Evolutionary conservation across 306 rosid species (phyloP).

Genomic region (Cucumis melo): DNA sequence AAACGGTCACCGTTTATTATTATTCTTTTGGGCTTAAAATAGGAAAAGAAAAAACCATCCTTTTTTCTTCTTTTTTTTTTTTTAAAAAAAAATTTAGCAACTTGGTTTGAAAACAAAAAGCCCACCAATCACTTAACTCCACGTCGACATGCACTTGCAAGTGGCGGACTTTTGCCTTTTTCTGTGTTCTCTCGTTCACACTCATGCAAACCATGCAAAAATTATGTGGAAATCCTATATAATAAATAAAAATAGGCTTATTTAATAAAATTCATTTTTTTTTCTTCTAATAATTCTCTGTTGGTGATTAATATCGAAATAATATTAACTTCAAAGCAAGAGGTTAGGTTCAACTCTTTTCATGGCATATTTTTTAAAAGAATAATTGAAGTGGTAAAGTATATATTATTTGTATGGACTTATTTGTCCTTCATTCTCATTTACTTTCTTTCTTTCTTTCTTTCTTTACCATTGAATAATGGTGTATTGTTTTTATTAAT

Average conservation of each 20-base stretch:
- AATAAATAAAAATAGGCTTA: neutral
- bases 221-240: neutral
- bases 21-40: neutral
- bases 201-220: constrained; percentile 8
- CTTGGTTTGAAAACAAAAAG: neutral
- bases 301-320: too few relatives aligned
- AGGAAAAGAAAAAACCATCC: neutral
- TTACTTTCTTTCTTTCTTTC: neutral
- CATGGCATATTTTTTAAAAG: too few relatives aligned
- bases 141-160: neutral
- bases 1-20: neutral
- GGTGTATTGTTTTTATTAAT: neutral
- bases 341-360: too few relatives aligned
- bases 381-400: too few relatives aligned
- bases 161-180: neutral
- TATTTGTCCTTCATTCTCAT: neutral
- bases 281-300: too few relatives aligned
- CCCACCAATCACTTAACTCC: neutral
- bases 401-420: too few relatives aligned
- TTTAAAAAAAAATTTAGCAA: neutral
- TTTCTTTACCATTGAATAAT: neutral
- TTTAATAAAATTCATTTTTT: neutral
- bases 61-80: neutral
- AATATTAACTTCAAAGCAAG: too few relatives aligned
- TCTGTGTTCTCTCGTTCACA: neutral